Percentiles rank a stretch among this genome's conserved stretches.
Conservation (phyloP, 345 rosid species). For the Murraya paniculata region DNA sequence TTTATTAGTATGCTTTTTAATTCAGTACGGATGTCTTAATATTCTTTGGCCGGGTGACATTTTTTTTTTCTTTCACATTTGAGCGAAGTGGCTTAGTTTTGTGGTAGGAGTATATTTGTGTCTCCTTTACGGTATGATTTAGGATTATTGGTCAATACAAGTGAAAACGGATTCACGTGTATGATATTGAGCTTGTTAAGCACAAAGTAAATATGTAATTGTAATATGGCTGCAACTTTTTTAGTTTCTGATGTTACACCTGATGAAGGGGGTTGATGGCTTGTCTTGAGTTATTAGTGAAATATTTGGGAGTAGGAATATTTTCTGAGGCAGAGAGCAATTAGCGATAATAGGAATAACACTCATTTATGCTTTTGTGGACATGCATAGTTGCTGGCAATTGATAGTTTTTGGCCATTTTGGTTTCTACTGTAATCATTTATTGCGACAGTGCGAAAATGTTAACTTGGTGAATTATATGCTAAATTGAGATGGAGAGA, state of each 20-base stretch:
- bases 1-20: neutral
- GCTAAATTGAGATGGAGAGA: neutral
- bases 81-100: neutral
- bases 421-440: neutral
- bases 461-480: neutral
- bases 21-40: neutral
- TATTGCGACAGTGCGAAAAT: neutral
- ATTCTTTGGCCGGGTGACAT: neutral
- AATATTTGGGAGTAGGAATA: neutral
- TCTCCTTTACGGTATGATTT: neutral
- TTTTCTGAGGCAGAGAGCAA: neutral
- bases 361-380: no score
- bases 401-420: neutral
- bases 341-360: neutral
- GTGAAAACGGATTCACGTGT: neutral
- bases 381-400: neutral
- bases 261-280: neutral
- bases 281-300: neutral
- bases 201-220: neutral
- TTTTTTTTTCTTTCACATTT: neutral
- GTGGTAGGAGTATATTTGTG: neutral
- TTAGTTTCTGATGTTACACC: neutral
- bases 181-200: neutral
- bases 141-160: neutral
- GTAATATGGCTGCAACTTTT: neutral